Percentiles rank a stretch among this genome's conserved stretches.
These are phyloP conservation scores for Choanephora cucurbitarum DNA, from an alignment of 371 early-diverging fungal genomes.

Conservation along the genomic window DNA sequence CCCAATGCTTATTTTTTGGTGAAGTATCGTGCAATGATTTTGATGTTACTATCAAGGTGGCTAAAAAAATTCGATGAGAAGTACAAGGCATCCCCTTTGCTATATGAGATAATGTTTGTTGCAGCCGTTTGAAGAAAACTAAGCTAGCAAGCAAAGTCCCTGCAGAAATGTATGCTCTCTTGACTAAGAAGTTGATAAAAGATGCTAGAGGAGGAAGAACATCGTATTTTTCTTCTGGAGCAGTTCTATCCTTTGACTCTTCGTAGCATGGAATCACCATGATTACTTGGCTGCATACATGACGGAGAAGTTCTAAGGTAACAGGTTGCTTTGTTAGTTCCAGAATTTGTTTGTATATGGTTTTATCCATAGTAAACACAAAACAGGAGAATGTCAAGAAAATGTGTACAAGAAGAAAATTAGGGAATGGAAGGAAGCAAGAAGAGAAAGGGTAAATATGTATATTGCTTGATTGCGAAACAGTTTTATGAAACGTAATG, in stretches of 20 bases:
- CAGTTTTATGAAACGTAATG: background rate
- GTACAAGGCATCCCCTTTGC: constrained; percentile 72
- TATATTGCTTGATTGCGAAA: background rate
- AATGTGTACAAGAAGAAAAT: background rate
- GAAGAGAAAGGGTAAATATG: background rate
- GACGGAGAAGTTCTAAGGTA: constrained; percentile 13
- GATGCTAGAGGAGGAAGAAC: constrained; percentile 9
- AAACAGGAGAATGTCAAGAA: too few species aligned
- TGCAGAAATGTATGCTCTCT: constrained; percentile 53
- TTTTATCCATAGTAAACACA: constrained; percentile 13
- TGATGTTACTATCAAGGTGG: constrained; percentile 69
- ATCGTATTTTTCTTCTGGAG: constrained; percentile 1
- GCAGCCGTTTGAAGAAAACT: constrained; percentile 59
- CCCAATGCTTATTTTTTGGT: constrained; percentile 83
- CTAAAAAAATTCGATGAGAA: constrained; percentile 58
- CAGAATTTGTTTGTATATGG: constrained; percentile 14
- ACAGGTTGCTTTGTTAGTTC: constrained; percentile 18
- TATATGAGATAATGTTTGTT: constrained; percentile 39
- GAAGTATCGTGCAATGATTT: constrained; percentile 78
- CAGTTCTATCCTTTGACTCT: background rate
- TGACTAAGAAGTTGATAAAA: constrained; percentile 39
- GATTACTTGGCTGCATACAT: constrained; percentile 19
- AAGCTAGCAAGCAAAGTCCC: constrained; percentile 64
- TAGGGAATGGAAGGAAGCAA: background rate
- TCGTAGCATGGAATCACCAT: constrained; percentile 27